Base-by-base conservation (phyloP, 2,329 filamentous ascomycete species). In the Pseudocercospora eumusae region DNA sequence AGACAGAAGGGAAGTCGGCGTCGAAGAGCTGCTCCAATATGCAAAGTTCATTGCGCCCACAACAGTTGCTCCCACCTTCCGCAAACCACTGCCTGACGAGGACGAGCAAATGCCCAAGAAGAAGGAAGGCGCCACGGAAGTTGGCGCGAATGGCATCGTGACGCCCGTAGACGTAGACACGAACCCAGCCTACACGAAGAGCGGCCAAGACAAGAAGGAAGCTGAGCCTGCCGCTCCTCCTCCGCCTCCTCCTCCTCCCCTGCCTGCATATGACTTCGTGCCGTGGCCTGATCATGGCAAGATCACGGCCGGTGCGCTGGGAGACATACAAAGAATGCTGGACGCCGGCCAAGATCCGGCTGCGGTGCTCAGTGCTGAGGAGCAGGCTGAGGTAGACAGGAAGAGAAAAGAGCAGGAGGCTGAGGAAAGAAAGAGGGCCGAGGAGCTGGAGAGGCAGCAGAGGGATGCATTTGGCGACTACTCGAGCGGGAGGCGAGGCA, bases 11-110 rank as follows among this genome's bases (percentile, higher is more conserved):
- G 74, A 80, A 21, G 79, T 95, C 55, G 83, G 83, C 3, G 91
- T 92, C 71, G 83, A 86, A 49, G 88, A 93, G 68, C 84, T 96
- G 0, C 86, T 96, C 21, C 83, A 81, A 64, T 95, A 91, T 74
- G 91, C 91, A 21, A 88, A 88, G 47, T 87, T 88, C 66, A 95
- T 96, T 71, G 89, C 88, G 74, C 89, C 88, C 73, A 92, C 88
- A 66, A 93, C 91, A 0, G 82, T 92, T 11, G 90, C 91, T 0
- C 88, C 88, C 0, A 85, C 85, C 2, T 80, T 76, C 68, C 70
- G 72, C 62, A 69, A 66, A 62, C 64, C 64, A 4, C 50, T 66
- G 11, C 62, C 67, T 52, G 67, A 66, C 23, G 50, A 62, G 15
- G 67, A 66, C 23, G 50, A 62, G 15, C 25, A 54, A 7, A 55